These are phyloP conservation scores for Fusarium oxysporum DNA, from an alignment of 2,329 filamentous ascomycete species.

Conservation along the genomic window DNA sequence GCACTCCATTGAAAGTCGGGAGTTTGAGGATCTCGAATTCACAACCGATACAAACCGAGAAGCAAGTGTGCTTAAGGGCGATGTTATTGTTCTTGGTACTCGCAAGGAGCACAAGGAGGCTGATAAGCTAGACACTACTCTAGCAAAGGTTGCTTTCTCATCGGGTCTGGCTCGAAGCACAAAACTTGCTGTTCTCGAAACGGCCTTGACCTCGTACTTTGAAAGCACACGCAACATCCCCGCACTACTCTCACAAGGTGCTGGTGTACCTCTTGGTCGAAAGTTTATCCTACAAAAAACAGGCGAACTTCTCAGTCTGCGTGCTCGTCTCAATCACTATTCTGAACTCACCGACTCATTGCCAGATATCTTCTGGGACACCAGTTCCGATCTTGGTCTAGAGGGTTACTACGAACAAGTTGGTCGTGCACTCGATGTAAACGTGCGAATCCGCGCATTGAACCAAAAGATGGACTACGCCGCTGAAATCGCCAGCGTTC, in stretches of 20 bases:
- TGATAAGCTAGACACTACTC: constrained; percentile 68
- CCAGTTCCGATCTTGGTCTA: constrained; percentile 84
- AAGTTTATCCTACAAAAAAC: constrained; percentile 92
- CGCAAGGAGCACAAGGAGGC: constrained; percentile 63
- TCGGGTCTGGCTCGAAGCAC: constrained; percentile 92
- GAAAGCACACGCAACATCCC: constrained; percentile 87
- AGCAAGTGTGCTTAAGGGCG: constrained; percentile 82
- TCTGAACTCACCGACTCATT: constrained; percentile 95
- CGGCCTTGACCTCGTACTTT: constrained; percentile 84
- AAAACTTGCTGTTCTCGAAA: constrained; percentile 92
- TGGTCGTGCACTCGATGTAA: constrained; percentile 88
- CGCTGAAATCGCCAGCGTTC: constrained; percentile 89
- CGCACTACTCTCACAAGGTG: constrained; percentile 76
- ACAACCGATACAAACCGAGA: constrained; percentile 79
- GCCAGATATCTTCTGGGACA: constrained; percentile 98
- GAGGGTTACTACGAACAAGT: constrained; percentile 97
- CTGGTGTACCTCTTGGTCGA: constrained; percentile 60
- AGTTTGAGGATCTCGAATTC: constrained; percentile 92
- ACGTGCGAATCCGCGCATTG: constrained; percentile 87
- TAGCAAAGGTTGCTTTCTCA: constrained; percentile 96
- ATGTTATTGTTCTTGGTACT: constrained; percentile 90
- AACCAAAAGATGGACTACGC: constrained; percentile 99
- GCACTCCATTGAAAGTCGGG: constrained; percentile 75
- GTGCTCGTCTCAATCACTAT: constrained; percentile 95
- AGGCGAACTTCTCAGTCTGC: constrained; percentile 87